Conservation (phyloP, 805 yeast genomes). For the Lachancea sp. region DNA sequence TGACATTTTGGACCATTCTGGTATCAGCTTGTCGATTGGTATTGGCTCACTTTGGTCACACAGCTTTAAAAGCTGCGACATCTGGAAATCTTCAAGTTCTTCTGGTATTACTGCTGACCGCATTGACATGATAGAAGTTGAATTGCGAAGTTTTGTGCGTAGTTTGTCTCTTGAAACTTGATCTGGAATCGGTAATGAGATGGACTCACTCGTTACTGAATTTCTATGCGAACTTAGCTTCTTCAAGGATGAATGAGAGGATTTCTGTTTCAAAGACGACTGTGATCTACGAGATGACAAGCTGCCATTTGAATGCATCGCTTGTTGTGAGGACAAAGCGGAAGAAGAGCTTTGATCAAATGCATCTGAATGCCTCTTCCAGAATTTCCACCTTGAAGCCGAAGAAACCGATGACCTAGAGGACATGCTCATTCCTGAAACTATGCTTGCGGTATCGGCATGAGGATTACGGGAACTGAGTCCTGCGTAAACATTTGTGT, state of each 20-base stretch:
- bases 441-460: slow-evolving; percentile 7
- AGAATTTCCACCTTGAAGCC: slow-evolving; percentile 32
- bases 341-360: neutral
- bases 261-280: slow-evolving; percentile 25
- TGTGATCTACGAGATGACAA: slow-evolving; percentile 12
- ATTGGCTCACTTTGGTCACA: slow-evolving; percentile 14
- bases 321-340: neutral
- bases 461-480: slow-evolving; percentile 2
- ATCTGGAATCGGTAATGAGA: slow-evolving; percentile 55
- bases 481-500: slow-evolving; percentile 4
- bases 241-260: slow-evolving; percentile 30
- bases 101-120: slow-evolving; percentile 18
- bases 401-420: slow-evolving; percentile 9
- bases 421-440: slow-evolving; percentile 16
- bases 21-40: slow-evolving; percentile 3
- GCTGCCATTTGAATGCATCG: slow-evolving; percentile 3
- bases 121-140: slow-evolving; percentile 28
- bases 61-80: slow-evolving; percentile 20
- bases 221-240: slow-evolving; percentile 27
- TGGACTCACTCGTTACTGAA: slow-evolving; percentile 24
- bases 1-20: slow-evolving; percentile 1
- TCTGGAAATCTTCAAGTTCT: slow-evolving; percentile 24
- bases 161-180: slow-evolving; percentile 50
- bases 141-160: slow-evolving; percentile 44
- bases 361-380: slow-evolving; percentile 23